Evolutionary conservation across 2,329 filamentous ascomycete genomes (phyloP).

Genomic region (Zasmidium angulare): DNA sequence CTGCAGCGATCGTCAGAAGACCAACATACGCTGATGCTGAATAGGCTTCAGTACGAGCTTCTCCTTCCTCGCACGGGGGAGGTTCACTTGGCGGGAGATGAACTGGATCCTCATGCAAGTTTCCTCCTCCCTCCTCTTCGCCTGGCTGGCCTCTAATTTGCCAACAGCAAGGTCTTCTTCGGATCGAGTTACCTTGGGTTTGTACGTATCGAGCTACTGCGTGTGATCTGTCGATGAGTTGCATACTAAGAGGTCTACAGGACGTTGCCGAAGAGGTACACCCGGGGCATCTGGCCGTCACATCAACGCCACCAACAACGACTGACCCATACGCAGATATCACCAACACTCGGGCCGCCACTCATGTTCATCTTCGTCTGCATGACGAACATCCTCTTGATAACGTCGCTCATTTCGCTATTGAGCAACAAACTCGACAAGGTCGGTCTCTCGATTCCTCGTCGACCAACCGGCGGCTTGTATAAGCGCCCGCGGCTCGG

Average conservation of each 20-base stretch:
- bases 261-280: slow-evolving; percentile 49
- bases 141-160: too few species aligned
- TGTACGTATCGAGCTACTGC: slow-evolving; percentile 44
- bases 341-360: slow-evolving; percentile 52
- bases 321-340: slow-evolving; percentile 34
- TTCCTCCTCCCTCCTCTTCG: too few species aligned
- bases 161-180: slow-evolving; percentile 79
- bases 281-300: not conserved
- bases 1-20: slow-evolving; percentile 10
- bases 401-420: slow-evolving; percentile 58
- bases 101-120: slow-evolving; percentile 55
- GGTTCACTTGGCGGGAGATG: slow-evolving; percentile 66
- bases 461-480: slow-evolving; percentile 14
- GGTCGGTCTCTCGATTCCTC: slow-evolving; percentile 7
- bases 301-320: slow-evolving; percentile 9
- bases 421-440: slow-evolving; percentile 25
- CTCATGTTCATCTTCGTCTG: slow-evolving; percentile 71
- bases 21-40: slow-evolving; percentile 5
- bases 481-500: slow-evolving; percentile 24
- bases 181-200: slow-evolving; percentile 75
- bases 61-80: slow-evolving; percentile 70
- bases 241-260: slow-evolving; percentile 26
- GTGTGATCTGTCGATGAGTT: not conserved
- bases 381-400: slow-evolving; percentile 73
- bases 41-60: slow-evolving; percentile 83